Evolutionary conservation across 345 rosid species (phyloP).

Genomic region (Cardamine occulta): DNA sequence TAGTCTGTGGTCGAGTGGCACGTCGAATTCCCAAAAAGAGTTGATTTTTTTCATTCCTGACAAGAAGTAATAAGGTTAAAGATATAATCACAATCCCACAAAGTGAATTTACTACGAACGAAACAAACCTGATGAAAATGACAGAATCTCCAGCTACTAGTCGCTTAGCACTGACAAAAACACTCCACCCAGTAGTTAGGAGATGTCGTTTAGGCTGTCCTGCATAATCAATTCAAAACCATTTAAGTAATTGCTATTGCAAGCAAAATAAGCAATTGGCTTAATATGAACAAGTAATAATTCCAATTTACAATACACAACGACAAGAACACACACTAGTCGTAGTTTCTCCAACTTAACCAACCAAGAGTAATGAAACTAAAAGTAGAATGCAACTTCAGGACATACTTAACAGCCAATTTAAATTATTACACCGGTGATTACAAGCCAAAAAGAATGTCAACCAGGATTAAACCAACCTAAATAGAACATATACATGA

Average conservation of each 20-base stretch:
- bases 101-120: not conserved
- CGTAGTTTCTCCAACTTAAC: not conserved
- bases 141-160: constrained; percentile 55
- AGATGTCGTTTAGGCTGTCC: constrained; percentile 59
- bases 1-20: constrained; percentile 52
- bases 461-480: not conserved
- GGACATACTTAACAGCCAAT: constrained; percentile 6
- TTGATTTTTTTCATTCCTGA: constrained; percentile 56
- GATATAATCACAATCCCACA: not conserved
- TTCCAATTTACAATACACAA: not conserved
- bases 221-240: constrained; percentile 31
- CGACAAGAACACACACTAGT: not conserved
- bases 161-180: constrained; percentile 56
- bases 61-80: constrained; percentile 13
- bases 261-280: not conserved
- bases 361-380: not conserved
- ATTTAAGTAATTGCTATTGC: constrained; percentile 3
- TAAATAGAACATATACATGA: not conserved
- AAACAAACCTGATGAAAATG: constrained; percentile 50
- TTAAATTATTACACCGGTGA: not conserved
- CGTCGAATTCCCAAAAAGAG: constrained; percentile 54
- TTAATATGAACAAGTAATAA: not conserved
- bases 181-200: constrained; percentile 58
- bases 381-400: constrained; percentile 11
- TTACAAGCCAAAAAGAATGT: not conserved